These are phyloP conservation scores for Nemania bipapillata DNA, from an alignment of 2,329 filamentous ascomycete species.

Conservation along the genomic window DNA sequence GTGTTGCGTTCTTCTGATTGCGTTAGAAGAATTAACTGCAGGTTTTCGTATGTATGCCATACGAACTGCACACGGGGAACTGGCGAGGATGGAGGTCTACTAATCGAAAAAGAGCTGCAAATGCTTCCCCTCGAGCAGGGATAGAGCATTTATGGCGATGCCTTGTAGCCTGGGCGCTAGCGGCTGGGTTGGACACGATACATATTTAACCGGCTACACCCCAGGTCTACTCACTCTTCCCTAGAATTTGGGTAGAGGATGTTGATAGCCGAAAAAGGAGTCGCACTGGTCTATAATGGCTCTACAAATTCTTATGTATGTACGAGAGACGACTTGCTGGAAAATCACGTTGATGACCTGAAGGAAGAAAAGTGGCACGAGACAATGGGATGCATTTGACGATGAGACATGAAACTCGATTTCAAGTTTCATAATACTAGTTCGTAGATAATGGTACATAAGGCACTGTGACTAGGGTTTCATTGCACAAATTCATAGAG, in stretches of 20 bases:
- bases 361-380: background rate
- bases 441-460: background rate
- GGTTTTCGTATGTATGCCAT: background rate
- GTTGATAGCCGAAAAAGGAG: background rate
- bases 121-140: background rate
- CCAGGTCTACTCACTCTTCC: background rate
- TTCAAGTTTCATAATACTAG: background rate
- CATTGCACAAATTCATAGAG: background rate
- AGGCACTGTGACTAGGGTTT: background rate
- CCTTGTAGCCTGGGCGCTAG: background rate
- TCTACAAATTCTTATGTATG: background rate
- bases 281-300: background rate
- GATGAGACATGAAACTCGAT: background rate
- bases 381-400: conserved; percentile 13
- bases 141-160: background rate
- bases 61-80: background rate
- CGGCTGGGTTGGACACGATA: background rate
- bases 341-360: conserved; percentile 1
- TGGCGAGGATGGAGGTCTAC: background rate
- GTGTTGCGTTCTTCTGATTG: background rate
- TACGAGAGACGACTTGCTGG: background rate
- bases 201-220: background rate
- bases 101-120: background rate
- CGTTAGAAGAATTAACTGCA: background rate
- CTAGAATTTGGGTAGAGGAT: background rate